A percentile compares a stretch with the other conserved stretches of the same genome.
phyloP scores from a whole-genome alignment of 768 basidiomycete species.

The Brasilioporus rufonigricans region DNA sequence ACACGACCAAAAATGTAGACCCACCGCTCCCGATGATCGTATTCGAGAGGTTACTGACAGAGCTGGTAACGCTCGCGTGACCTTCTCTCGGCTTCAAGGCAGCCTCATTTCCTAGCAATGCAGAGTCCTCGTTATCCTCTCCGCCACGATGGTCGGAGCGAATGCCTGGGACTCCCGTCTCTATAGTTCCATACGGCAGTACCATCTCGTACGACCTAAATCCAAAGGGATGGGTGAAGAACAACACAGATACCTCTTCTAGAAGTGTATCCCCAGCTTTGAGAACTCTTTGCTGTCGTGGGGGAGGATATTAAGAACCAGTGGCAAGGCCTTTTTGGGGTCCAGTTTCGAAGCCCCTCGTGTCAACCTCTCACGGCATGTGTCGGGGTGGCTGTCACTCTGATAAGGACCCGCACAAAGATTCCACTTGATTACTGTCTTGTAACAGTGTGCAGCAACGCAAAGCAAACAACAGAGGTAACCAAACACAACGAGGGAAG shows the following conservation, averaged over 20 bases:
- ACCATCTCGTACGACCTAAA: conserved; percentile 56
- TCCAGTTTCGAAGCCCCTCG: not conserved
- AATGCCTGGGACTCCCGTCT: conserved; percentile 30
- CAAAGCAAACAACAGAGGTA: not conserved
- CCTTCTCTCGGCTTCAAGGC: conserved; percentile 47
- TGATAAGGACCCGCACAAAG: not conserved
- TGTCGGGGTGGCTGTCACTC: too few species aligned
- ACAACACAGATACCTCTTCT: too few species aligned
- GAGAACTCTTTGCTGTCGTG: not conserved
- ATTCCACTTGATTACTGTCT: not conserved
- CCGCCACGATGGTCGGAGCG: conserved; percentile 1
- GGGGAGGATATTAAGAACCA: too few species aligned
- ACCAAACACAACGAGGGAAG: conserved; percentile 9
- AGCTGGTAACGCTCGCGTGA: conserved; percentile 64
- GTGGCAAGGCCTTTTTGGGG: too few species aligned
- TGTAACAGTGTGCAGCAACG: not conserved
- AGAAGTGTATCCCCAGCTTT: too few species aligned
- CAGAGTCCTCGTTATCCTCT: conserved; percentile 50
- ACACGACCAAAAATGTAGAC: conserved; percentile 20
- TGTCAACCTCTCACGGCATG: not conserved
- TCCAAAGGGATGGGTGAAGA: not conserved
- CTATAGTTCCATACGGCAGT: conserved; percentile 63
- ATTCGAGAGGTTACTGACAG: conserved; percentile 79
- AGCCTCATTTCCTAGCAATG: conserved; percentile 50
- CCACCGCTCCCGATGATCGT: conserved; percentile 90